These are phyloP conservation scores for Silene conica DNA, from an alignment of 148 eudicot species.

Conservation along the genomic window DNA sequence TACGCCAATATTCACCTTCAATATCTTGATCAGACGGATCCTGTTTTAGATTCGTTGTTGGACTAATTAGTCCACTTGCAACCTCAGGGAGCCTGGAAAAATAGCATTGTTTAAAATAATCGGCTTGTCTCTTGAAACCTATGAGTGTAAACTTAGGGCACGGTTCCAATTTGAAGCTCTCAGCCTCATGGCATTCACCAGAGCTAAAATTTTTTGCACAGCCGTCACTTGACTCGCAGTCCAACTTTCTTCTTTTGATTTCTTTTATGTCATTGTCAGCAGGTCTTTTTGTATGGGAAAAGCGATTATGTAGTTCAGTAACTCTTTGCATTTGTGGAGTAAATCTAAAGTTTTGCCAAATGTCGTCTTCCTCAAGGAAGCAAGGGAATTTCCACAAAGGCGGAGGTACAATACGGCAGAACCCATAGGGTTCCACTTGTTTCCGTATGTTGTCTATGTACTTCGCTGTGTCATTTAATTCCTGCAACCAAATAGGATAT, in stretches of 20 bases:
- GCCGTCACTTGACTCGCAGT: conserved; percentile 28
- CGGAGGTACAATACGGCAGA: conserved; percentile 85
- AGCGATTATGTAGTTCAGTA: conserved; percentile 33
- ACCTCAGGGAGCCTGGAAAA: conserved; percentile 34
- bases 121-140: conserved; percentile 62
- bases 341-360: conserved; percentile 43
- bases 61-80: conserved; percentile 18
- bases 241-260: conserved; percentile 36
- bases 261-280: conserved; percentile 27
- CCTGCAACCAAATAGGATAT: too few relatives aligned
- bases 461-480: conserved; percentile 55
- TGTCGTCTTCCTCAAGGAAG: conserved; percentile 41
- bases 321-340: conserved; percentile 42
- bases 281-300: conserved; percentile 26
- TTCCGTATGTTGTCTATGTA: conserved; percentile 61
- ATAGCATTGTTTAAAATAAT: conserved; percentile 50
- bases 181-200: conserved; percentile 17
- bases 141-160: conserved; percentile 58
- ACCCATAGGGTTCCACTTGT: conserved; percentile 58
- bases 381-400: conserved; percentile 65
- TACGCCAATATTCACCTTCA: conserved; percentile 84
- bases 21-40: conserved; percentile 44
- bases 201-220: conserved; percentile 24
- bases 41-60: conserved; percentile 14
- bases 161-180: conserved; percentile 31